phyloP scores from a whole-genome alignment of 768 basidiomycete genomes.

The Heimioporus sp. region DNA sequence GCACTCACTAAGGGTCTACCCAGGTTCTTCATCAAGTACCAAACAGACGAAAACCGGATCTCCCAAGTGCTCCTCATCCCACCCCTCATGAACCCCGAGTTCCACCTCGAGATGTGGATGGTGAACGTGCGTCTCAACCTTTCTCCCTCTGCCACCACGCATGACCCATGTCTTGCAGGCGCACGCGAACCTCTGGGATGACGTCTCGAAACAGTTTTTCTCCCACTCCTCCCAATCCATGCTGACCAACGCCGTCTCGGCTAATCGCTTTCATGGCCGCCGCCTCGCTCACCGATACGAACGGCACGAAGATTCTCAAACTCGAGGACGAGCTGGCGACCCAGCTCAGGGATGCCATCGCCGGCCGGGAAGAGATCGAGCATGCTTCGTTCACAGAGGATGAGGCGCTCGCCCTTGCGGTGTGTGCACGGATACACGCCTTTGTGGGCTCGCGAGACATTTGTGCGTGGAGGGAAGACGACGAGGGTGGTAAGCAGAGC shows the following conservation, averaged over 20 bases:
- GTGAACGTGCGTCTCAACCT: slow-evolving; percentile 52
- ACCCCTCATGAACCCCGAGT: slow-evolving; percentile 80
- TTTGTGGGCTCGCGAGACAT: slow-evolving; percentile 71
- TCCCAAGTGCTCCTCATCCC: slow-evolving; percentile 79
- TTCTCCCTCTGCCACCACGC: not conserved
- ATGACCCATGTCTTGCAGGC: slow-evolving; percentile 44
- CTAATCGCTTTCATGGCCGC: slow-evolving; percentile 71
- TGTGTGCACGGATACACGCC: slow-evolving; percentile 68
- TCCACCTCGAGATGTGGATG: slow-evolving; percentile 94
- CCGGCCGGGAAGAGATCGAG: slow-evolving; percentile 82
- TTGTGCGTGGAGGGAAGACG: slow-evolving; percentile 81
- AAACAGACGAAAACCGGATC: slow-evolving; percentile 82
- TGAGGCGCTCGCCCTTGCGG: slow-evolving; percentile 69
- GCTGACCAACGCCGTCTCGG: slow-evolving; percentile 66
- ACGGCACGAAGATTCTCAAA: slow-evolving; percentile 83
- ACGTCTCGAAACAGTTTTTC: slow-evolving; percentile 87
- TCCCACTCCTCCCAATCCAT: slow-evolving; percentile 81
- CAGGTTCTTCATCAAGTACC: slow-evolving; percentile 87
- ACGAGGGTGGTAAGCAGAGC: slow-evolving; percentile 86
- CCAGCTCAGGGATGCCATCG: slow-evolving; percentile 74
- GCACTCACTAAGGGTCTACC: slow-evolving; percentile 87
- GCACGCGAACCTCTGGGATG: slow-evolving; percentile 89
- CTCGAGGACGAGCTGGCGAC: slow-evolving; percentile 84
- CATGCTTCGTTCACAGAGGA: slow-evolving; percentile 82
- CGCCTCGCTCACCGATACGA: slow-evolving; percentile 78